These are phyloP conservation scores for Solanum okadae DNA, from an alignment of 257 asterid genomes.

Conservation along the genomic window DNA sequence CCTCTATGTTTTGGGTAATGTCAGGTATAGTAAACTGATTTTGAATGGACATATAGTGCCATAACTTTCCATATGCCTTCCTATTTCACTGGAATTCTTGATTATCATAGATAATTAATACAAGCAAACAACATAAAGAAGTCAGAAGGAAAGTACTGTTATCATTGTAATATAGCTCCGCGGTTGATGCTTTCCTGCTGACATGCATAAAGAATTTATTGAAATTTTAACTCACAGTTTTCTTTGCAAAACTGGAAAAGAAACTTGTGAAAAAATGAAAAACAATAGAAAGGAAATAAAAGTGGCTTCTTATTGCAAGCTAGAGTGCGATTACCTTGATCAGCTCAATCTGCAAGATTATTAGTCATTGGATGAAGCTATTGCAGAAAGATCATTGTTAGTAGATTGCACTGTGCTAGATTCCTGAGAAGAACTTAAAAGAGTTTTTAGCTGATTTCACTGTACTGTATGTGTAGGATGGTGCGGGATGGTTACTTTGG, in stretches of 20 bases:
- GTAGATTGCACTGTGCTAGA: background rate
- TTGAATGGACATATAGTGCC: background rate
- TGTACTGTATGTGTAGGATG: conserved; percentile 22
- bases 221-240: background rate
- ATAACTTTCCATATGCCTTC: background rate
- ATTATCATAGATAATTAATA: background rate
- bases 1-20: background rate
- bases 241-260: background rate
- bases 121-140: background rate
- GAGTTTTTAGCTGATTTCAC: background rate
- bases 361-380: background rate
- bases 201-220: background rate
- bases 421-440: background rate
- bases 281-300: background rate
- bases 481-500: conserved; percentile 46
- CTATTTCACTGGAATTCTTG: background rate
- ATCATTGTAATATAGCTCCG: background rate
- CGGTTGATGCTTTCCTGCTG: background rate
- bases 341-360: background rate
- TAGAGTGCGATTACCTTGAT: background rate
- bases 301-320: background rate
- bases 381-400: background rate
- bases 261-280: background rate
- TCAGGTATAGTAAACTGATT: background rate
- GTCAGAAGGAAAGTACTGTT: background rate